Evolutionary conservation across 805 yeast species (phyloP).

Genomic region (Wickerhamiella spandovensis): DNA sequence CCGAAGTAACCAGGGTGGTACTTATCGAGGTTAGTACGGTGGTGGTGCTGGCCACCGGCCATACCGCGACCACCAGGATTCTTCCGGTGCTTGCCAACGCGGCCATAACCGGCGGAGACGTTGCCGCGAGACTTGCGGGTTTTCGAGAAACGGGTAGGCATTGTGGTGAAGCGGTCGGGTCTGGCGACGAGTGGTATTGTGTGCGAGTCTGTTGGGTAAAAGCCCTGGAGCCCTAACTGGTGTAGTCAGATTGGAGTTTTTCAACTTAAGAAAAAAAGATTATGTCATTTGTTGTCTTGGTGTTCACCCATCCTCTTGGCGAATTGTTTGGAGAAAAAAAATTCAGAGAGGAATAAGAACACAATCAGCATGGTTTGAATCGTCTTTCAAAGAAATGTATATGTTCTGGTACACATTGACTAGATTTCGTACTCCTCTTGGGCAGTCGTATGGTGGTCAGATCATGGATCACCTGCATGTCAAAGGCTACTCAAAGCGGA

Average conservation of each 20-base stretch:
- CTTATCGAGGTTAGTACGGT: slow-evolving; percentile 99
- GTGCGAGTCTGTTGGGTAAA: not conserved
- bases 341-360: not conserved
- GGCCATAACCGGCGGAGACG: slow-evolving; percentile 99
- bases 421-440: no score
- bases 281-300: not conserved
- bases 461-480: no score
- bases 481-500: no score
- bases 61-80: slow-evolving; percentile 99
- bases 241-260: not conserved
- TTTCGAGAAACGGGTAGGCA: slow-evolving; percentile 99
- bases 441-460: no score
- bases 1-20: slow-evolving; percentile 99
- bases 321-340: not conserved
- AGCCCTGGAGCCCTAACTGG: slow-evolving; percentile 1
- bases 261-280: not conserved
- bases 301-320: not conserved
- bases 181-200: not conserved
- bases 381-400: not conserved
- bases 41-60: slow-evolving; percentile 99
- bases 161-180: slow-evolving; percentile 19
- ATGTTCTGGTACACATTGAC: no score
- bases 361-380: not conserved
- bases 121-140: slow-evolving; percentile 99
- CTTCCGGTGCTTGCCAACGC: slow-evolving; percentile 99